phyloP scores from a whole-genome alignment of 768 basidiomycete species.

The Daedaleopsis sinensis region DNA sequence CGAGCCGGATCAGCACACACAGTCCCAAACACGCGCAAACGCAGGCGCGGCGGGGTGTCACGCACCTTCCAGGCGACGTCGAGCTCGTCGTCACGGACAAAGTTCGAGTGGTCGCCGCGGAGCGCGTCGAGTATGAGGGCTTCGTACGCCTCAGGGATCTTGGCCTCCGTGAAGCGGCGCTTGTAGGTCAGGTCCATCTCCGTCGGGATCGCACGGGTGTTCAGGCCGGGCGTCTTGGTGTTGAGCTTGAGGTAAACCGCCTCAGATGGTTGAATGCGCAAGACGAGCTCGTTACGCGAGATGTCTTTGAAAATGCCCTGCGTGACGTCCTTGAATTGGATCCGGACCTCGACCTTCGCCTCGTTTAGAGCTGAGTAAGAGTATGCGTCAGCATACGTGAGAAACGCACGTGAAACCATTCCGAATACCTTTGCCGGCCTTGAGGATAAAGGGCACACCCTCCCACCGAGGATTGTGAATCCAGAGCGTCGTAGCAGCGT shows the following conservation, averaged over 20 bases:
- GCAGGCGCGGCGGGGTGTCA: constrained; percentile 4
- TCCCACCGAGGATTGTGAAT: constrained; percentile 98
- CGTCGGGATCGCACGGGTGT: constrained; percentile 88
- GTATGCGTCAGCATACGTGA: constrained; percentile 4
- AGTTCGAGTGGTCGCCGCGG: constrained; percentile 99
- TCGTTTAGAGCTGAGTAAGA: constrained; percentile 82
- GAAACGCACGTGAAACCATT: constrained; percentile 10
- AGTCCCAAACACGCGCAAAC: background rate
- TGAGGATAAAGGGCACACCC: constrained; percentile 97
- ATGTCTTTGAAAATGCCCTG: constrained; percentile 97
- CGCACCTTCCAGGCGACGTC: constrained; percentile 96
- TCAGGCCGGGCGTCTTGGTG: constrained; percentile 89
- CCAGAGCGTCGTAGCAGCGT: constrained; percentile 86
- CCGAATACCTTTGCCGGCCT: constrained; percentile 90
- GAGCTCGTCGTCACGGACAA: constrained; percentile 96
- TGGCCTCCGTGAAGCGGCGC: constrained; percentile 85
- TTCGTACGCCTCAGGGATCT: constrained; percentile 97
- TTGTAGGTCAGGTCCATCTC: constrained; percentile 99
- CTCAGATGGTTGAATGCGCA: constrained; percentile 95
- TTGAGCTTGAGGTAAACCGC: constrained; percentile 98
- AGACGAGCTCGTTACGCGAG: constrained; percentile 94
- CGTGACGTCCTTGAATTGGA: constrained; percentile 98
- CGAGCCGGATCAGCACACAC: background rate
- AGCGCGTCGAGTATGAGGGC: constrained; percentile 93
- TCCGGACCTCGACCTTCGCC: constrained; percentile 96